Conservation (phyloP, 352 stramenopile species). For the Phytophthora pini region DNA sequence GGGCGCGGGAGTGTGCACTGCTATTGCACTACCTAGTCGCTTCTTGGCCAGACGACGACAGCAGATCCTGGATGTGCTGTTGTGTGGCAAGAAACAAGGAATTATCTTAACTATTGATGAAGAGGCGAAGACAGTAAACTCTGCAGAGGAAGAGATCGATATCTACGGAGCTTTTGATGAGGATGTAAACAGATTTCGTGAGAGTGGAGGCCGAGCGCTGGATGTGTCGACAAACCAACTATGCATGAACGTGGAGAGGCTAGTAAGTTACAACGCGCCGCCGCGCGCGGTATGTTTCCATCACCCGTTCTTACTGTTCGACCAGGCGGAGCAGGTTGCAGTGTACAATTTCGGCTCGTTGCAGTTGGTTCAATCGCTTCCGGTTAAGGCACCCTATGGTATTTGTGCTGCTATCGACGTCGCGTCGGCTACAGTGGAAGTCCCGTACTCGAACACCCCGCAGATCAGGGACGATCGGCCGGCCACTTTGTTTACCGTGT, state of each 20-base stretch:
- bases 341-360: constrained; percentile 76
- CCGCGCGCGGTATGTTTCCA: constrained; percentile 60
- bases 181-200: constrained; percentile 11
- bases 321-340: constrained; percentile 57
- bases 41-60: constrained; percentile 34
- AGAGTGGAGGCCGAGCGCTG: constrained; percentile 29
- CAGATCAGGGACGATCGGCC: constrained; percentile 30
- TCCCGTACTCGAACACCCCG: not conserved
- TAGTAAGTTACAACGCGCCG: constrained; percentile 54
- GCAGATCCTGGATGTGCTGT: constrained; percentile 54
- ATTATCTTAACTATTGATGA: constrained; percentile 56
- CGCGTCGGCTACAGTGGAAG: constrained; percentile 18
- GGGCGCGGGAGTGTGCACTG: constrained; percentile 39
- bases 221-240: constrained; percentile 51
- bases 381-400: constrained; percentile 58
- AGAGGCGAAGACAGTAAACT: constrained; percentile 5
- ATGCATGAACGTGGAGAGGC: constrained; percentile 53
- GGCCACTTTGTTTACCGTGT: constrained; percentile 49
- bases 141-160: constrained; percentile 24
- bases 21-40: constrained; percentile 49
- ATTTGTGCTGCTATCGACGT: constrained; percentile 40
- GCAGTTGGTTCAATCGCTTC: constrained; percentile 55
- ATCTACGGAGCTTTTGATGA: constrained; percentile 33
- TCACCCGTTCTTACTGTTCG: constrained; percentile 74
- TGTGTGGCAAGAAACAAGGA: constrained; percentile 64